Percentiles rank a stretch among this genome's conserved stretches.
These are phyloP conservation scores for Endocalyx cinctus DNA, from an alignment of 2,329 filamentous ascomycete genomes.

Conservation along the genomic window DNA sequence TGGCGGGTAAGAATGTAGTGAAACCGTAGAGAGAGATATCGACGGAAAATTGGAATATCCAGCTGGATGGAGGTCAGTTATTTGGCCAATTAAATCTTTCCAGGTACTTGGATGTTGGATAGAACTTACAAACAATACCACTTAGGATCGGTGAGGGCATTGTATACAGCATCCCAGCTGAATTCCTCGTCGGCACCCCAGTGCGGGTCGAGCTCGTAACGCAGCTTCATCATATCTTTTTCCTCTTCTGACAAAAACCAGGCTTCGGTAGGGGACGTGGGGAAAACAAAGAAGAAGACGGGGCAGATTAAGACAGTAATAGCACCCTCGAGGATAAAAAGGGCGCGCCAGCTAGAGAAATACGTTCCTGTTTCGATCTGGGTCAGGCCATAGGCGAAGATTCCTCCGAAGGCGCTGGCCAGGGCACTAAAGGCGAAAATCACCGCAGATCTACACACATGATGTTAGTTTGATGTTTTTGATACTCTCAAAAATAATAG, in stretches of 20 bases:
- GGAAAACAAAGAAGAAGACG: conserved; percentile 22
- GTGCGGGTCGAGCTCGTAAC: conserved; percentile 20
- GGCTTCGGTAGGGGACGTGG: conserved; percentile 20
- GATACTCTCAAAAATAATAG: too few species aligned
- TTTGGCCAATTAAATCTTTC: too few species aligned
- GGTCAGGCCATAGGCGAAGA: conserved; percentile 37
- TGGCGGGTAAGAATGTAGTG: conserved; percentile 30
- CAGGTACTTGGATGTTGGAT: too few species aligned
- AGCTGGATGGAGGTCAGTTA: conserved; percentile 5
- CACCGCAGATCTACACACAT: conserved; percentile 26
- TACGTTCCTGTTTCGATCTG: conserved; percentile 25
- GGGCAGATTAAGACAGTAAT: conserved; percentile 33
- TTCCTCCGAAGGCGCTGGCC: conserved; percentile 36
- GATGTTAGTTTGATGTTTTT: background rate
- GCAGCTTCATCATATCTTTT: conserved; percentile 21
- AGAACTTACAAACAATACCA: conserved; percentile 24
- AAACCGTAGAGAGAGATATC: conserved; percentile 31
- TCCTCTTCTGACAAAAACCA: conserved; percentile 23
- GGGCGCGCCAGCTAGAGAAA: conserved; percentile 33
- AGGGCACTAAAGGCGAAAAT: conserved; percentile 36
- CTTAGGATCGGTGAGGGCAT: conserved; percentile 26
- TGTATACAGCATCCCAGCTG: conserved; percentile 16
- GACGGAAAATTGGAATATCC: conserved; percentile 26
- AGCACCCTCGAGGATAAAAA: conserved; percentile 36
- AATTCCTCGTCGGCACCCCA: conserved; percentile 23